phyloP scores from a whole-genome alignment of 106 monocot genomes.

The Dendrobium catenatum region DNA sequence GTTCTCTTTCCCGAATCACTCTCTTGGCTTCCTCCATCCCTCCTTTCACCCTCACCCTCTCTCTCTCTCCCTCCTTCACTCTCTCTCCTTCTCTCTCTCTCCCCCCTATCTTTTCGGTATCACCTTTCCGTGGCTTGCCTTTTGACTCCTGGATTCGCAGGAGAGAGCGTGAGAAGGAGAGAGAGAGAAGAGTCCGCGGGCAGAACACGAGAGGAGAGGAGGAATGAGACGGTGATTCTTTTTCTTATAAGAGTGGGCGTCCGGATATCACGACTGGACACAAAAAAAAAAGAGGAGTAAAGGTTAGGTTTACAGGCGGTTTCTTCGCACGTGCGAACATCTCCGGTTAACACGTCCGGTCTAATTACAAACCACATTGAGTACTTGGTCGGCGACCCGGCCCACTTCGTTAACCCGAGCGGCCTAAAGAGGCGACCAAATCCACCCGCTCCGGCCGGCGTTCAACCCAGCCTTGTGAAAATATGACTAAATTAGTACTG shows the following conservation, averaged over 20 bases:
- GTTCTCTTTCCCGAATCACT: background rate
- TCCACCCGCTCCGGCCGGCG: too few relatives aligned
- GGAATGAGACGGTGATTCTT: background rate
- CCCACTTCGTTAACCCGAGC: too few relatives aligned
- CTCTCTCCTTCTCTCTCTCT: slow-evolving; percentile 6
- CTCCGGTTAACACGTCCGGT: background rate
- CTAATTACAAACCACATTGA: background rate
- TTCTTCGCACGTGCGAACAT: too few relatives aligned
- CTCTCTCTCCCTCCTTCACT: slow-evolving; percentile 6
- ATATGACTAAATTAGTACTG: too few relatives aligned
- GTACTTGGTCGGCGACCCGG: too few relatives aligned
- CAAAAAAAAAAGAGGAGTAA: background rate
- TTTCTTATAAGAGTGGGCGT: background rate
- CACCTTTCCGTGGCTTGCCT: background rate
- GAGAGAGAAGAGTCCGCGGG: slow-evolving; percentile 7
- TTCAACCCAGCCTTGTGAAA: too few relatives aligned
- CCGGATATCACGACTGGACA: background rate
- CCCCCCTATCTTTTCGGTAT: background rate
- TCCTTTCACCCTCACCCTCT: background rate
- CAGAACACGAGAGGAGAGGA: background rate
- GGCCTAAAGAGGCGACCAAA: too few relatives aligned
- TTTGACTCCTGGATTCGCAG: background rate
- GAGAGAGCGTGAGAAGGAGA: background rate
- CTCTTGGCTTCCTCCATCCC: background rate
- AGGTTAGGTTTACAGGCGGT: too few relatives aligned